Evolutionary conservation across 805 yeast genomes (phyloP).

Genomic region (Candida pseudoglaebosa): DNA sequence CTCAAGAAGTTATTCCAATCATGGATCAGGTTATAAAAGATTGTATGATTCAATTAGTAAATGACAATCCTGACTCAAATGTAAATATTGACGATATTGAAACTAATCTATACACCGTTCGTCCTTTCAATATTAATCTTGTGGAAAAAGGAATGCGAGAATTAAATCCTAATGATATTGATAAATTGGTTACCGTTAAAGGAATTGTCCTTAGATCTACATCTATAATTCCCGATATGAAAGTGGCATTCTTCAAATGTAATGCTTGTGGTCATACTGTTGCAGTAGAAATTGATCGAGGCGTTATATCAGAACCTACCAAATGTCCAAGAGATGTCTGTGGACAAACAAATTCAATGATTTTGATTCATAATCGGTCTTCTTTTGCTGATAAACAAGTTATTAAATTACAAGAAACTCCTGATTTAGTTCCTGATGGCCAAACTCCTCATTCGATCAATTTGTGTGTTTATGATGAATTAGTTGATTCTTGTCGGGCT

Average conservation of each 20-base stretch:
- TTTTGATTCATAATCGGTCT: constrained; percentile 85
- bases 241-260: constrained; percentile 93
- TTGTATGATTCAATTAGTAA: constrained; percentile 70
- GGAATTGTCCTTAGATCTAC: constrained; percentile 88
- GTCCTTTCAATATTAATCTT: constrained; percentile 81
- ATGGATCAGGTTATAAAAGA: constrained; percentile 97
- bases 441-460: constrained; percentile 98
- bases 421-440: constrained; percentile 95
- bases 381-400: constrained; percentile 95
- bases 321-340: constrained; percentile 90
- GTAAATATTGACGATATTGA: constrained; percentile 66
- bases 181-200: constrained; percentile 84
- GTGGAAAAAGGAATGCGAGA: constrained; percentile 80
- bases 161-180: constrained; percentile 89
- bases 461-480: constrained; percentile 89
- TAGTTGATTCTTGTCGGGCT: constrained; percentile 91
- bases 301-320: constrained; percentile 89
- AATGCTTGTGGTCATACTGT: constrained; percentile 91
- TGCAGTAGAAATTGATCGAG: constrained; percentile 90
- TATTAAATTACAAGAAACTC: constrained; percentile 89
- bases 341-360: constrained; percentile 81
- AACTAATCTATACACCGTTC: constrained; percentile 74
- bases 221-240: constrained; percentile 95
- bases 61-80: constrained; percentile 36
- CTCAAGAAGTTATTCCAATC: constrained; percentile 94